Conservation (phyloP, 2,329 filamentous ascomycete genomes). For the Ophiocordyceps camponoti-leonardi region DNA sequence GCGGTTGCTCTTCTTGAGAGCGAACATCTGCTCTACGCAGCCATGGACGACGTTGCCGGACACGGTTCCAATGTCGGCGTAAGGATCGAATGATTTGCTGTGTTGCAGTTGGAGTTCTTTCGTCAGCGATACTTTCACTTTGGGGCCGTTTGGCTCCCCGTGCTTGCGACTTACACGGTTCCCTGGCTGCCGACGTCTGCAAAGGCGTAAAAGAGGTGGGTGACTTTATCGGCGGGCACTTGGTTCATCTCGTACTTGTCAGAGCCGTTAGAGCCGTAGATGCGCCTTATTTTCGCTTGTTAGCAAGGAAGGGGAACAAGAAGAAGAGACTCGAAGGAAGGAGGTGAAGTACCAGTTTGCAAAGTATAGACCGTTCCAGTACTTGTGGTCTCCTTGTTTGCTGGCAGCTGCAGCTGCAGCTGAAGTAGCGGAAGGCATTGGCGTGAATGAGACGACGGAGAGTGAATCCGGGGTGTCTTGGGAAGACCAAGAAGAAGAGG, state of each 20-base stretch:
- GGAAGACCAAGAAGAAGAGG: no score
- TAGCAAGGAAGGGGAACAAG: not conserved
- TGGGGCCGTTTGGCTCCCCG: no score
- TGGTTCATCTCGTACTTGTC: slow-evolving; percentile 56
- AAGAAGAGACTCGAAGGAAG: not conserved
- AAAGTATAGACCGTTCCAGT: slow-evolving; percentile 31
- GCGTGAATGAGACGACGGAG: no score
- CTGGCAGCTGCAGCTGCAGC: not conserved
- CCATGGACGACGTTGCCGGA: slow-evolving; percentile 44
- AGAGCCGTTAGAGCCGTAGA: no score
- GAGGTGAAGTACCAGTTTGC: slow-evolving; percentile 28
- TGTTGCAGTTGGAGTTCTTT: not conserved
- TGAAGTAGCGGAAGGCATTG: not conserved
- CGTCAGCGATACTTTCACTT: not conserved
- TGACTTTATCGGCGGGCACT: slow-evolving; percentile 50
- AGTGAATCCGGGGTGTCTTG: no score
- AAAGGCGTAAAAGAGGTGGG: slow-evolving; percentile 52
- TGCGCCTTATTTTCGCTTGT: slow-evolving; percentile 17
- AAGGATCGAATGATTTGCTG: slow-evolving; percentile 12
- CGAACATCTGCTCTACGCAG: slow-evolving; percentile 57
- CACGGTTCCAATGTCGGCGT: slow-evolving; percentile 29
- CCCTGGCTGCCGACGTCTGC: slow-evolving; percentile 27
- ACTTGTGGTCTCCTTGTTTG: not conserved
- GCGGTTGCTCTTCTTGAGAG: slow-evolving; percentile 60
- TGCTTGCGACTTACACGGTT: slow-evolving; percentile 20